phyloP scores from a whole-genome alignment of 768 basidiomycete species.

The Tulasnella sp. region DNA sequence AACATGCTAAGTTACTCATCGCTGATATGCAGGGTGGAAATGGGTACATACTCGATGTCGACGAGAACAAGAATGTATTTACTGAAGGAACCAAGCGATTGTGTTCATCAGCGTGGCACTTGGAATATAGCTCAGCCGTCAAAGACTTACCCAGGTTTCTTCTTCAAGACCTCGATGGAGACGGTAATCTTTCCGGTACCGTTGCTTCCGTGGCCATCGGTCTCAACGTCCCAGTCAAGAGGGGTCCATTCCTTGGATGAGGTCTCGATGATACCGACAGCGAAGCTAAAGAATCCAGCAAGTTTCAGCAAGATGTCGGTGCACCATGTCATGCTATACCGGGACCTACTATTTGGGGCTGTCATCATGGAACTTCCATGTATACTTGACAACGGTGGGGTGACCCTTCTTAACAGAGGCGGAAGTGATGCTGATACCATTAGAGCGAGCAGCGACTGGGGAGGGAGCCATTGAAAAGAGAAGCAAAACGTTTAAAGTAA shows the following conservation, averaged over 20 bases:
- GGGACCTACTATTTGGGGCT: neutral
- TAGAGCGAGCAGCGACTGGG: neutral
- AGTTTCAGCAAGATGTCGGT: neutral
- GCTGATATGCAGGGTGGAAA: neutral
- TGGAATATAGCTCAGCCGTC: neutral
- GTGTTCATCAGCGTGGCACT: neutral
- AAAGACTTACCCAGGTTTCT: neutral
- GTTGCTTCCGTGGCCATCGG: neutral
- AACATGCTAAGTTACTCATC: neutral
- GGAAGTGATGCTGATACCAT: neutral
- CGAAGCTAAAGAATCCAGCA: neutral
- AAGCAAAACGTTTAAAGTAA: neutral
- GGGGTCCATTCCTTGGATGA: neutral
- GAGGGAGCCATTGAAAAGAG: slow-evolving; percentile 4
- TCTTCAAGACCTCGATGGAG: neutral
- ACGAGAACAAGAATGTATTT: neutral
- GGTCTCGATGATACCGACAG: neutral
- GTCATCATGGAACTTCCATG: slow-evolving; percentile 9
- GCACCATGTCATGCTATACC: too few species aligned
- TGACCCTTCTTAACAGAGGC: neutral
- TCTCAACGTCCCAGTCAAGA: neutral
- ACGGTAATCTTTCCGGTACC: neutral
- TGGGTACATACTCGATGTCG: neutral
- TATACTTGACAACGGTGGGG: slow-evolving; percentile 5
- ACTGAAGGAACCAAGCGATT: neutral